Conservation (phyloP, 73 alveolate species). For the Paramecium caudatum region DNA sequence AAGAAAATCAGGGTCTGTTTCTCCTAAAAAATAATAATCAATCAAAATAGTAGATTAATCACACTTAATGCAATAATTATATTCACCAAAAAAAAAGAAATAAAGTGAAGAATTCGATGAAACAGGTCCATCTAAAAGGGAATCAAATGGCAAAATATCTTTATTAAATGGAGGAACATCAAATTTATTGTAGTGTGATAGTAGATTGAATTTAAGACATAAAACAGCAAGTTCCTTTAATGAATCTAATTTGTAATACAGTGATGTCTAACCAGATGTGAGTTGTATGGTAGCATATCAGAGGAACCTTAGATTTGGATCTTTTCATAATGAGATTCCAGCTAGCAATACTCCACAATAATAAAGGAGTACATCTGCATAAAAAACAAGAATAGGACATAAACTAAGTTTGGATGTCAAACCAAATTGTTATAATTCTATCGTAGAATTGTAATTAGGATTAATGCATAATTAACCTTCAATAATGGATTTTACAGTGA, state of each 20-base stretch:
- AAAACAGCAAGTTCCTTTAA: constrained; percentile 37
- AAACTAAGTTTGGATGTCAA: constrained; percentile 49
- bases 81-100: constrained; percentile 40
- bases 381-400: constrained; percentile 23
- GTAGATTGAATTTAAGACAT: constrained; percentile 20
- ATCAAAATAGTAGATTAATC: neutral
- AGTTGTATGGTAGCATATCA: constrained; percentile 20
- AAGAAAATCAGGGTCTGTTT: constrained; percentile 29
- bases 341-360: neutral
- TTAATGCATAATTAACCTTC: neutral
- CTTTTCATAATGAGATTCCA: constrained; percentile 58
- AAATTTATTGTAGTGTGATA: neutral
- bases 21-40: constrained; percentile 45
- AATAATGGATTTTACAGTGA: neutral
- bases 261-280: constrained; percentile 27
- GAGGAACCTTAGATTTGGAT: constrained; percentile 30
- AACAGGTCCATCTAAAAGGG: neutral
- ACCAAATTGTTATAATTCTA: constrained; percentile 7
- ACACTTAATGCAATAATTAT: neutral
- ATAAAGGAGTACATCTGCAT: constrained; percentile 12
- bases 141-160: neutral
- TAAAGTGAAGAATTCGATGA: constrained; percentile 54
- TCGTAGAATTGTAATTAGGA: constrained; percentile 26
- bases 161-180: neutral
- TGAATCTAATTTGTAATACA: constrained; percentile 41